Evolutionary conservation across 331 rosid species (phyloP).

Genomic region (Dryas integrifolia): DNA sequence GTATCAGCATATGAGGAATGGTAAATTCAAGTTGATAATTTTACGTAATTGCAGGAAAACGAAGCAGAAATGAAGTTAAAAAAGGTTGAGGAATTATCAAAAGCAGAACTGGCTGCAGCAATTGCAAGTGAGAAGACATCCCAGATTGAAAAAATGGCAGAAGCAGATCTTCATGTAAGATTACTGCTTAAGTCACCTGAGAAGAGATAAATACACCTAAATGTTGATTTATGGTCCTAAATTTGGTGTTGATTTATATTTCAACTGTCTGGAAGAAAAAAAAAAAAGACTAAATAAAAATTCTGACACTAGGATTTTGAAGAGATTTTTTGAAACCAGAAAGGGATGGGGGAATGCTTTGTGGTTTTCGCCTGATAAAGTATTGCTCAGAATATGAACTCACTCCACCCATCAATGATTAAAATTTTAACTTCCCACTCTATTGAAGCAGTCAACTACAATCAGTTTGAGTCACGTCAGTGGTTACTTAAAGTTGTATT

Average conservation of each 20-base stretch:
- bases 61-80: conserved; percentile 55
- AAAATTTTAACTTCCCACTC: not conserved
- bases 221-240: conserved; percentile 16
- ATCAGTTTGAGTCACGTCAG: not conserved
- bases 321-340: conserved; percentile 1
- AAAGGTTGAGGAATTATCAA: conserved; percentile 59
- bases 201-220: conserved; percentile 22
- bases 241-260: not conserved
- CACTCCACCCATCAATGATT: not conserved
- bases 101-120: conserved; percentile 73
- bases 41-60: conserved; percentile 57
- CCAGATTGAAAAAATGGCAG: conserved; percentile 83
- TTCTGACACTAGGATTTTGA: not conserved
- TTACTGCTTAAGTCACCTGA: conserved; percentile 22
- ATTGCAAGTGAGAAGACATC: conserved; percentile 84
- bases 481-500: not conserved
- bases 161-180: conserved; percentile 90
- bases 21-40: conserved; percentile 27
- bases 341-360: not conserved
- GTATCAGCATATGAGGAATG: conserved; percentile 19
- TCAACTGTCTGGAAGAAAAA: not conserved
- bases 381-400: not conserved
- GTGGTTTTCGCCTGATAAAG: not conserved
- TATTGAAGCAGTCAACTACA: not conserved
- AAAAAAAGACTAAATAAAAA: not conserved